phyloP scores from a whole-genome alignment of 2,329 filamentous ascomycete genomes.

The Thielaviopsis punctulata region DNA sequence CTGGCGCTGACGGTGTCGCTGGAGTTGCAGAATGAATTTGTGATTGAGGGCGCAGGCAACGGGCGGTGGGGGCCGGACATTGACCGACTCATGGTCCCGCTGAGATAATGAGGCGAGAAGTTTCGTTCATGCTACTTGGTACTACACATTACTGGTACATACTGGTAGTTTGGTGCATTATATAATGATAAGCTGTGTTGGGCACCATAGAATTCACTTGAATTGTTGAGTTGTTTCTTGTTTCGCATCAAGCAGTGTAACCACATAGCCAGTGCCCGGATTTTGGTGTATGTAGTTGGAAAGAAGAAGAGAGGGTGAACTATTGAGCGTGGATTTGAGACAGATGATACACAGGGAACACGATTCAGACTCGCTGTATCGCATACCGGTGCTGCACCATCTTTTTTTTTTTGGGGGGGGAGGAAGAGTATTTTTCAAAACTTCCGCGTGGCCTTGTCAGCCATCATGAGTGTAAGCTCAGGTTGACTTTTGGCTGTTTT shows the following conservation, averaged over 20 bases:
- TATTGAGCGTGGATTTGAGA: too few species aligned
- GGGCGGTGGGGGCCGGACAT: slow-evolving; percentile 31
- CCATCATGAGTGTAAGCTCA: too few species aligned
- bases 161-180: too few species aligned
- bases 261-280: not conserved
- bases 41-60: slow-evolving; percentile 24
- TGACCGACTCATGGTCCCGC: slow-evolving; percentile 36
- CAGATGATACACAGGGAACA: too few species aligned
- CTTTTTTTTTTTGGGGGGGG: too few species aligned
- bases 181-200: not conserved
- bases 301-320: too few species aligned
- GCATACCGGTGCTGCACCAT: too few species aligned
- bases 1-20: slow-evolving; percentile 32
- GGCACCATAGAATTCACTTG: not conserved
- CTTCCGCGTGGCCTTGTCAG: too few species aligned
- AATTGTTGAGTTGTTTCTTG: not conserved
- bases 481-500: too few species aligned
- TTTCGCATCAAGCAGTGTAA: not conserved
- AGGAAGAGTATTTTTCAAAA: too few species aligned
- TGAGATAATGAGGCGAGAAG: slow-evolving; percentile 8
- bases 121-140: too few species aligned
- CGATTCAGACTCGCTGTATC: too few species aligned
- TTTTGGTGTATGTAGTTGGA: not conserved
- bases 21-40: slow-evolving; percentile 29
- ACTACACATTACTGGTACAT: not conserved